A percentile compares a stretch with the other conserved stretches of the same genome.
Conservation (phyloP, 352 stramenopile species). For the Globisporangium rhizosaccharum region DNA sequence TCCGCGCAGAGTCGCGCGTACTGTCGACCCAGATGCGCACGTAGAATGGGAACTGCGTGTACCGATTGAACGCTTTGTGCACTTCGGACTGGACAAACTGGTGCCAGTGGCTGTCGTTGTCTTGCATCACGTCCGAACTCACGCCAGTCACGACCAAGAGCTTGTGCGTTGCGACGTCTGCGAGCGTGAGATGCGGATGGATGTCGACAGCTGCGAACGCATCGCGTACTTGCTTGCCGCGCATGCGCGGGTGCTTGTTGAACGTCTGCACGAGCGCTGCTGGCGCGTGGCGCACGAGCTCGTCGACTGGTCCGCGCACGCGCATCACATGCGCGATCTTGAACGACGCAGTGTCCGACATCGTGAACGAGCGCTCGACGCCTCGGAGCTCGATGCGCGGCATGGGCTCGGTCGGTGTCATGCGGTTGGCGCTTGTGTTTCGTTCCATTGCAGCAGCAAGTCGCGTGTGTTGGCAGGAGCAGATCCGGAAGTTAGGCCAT, state of each 20-base stretch:
- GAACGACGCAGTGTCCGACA: neutral
- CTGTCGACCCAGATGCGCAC: too few species aligned
- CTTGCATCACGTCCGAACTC: neutral
- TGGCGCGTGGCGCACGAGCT: neutral
- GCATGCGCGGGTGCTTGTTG: conserved; percentile 16
- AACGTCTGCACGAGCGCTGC: neutral
- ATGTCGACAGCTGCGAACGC: conserved; percentile 32
- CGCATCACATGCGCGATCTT: neutral
- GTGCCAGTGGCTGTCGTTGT: too few species aligned
- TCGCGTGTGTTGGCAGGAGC: too few species aligned
- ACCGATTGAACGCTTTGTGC: too few species aligned
- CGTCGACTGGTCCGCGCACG: neutral
- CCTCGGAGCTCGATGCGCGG: neutral
- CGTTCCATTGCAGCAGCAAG: too few species aligned
- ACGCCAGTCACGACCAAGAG: too few species aligned
- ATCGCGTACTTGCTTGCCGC: conserved; percentile 25
- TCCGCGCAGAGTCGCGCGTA: too few species aligned
- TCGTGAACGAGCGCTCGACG: neutral
- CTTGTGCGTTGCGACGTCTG: conserved; percentile 14
- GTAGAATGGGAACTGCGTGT: too few species aligned
- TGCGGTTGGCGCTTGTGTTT: too few species aligned
- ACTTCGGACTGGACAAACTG: too few species aligned
- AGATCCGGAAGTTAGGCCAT: too few species aligned
- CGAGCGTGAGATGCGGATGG: conserved; percentile 26
- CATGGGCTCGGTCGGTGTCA: too few species aligned